Percentiles rank a stretch among this genome's conserved stretches.
Conservation (phyloP, 2,329 filamentous ascomycete genomes). For the Penicillium sp. region DNA sequence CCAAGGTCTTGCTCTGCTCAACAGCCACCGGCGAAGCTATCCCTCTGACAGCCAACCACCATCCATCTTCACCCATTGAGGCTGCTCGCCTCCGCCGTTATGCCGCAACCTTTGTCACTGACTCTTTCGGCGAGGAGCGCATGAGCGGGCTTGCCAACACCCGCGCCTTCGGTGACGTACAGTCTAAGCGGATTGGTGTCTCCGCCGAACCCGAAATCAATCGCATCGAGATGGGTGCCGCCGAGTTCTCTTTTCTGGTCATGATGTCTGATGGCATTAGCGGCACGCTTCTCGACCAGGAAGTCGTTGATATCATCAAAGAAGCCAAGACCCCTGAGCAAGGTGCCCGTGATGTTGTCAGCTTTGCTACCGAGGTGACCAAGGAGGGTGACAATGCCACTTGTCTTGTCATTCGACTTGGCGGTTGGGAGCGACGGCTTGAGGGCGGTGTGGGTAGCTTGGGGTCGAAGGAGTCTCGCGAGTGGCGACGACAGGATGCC, state of each 20-base stretch:
- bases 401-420: conserved; percentile 61
- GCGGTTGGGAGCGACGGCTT: conserved; percentile 62
- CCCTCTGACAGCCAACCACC: conserved; percentile 86
- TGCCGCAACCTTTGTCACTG: conserved; percentile 82
- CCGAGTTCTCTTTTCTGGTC: conserved; percentile 85
- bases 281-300: conserved; percentile 83
- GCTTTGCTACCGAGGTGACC: conserved; percentile 84
- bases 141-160: conserved; percentile 93
- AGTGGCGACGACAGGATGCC: conserved; percentile 78
- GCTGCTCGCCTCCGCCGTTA: conserved; percentile 80
- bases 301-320: conserved; percentile 94
- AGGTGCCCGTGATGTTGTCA: conserved; percentile 74
- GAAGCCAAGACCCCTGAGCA: conserved; percentile 90
- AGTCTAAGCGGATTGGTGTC: conserved; percentile 87
- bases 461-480: conserved; percentile 87
- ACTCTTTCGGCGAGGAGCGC: conserved; percentile 96
- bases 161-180: conserved; percentile 89
- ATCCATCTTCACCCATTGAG: conserved; percentile 84
- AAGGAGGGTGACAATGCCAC: conserved; percentile 64
- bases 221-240: conserved; percentile 74
- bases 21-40: conserved; percentile 77
- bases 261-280: conserved; percentile 87
- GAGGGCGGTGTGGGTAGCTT: conserved; percentile 88
- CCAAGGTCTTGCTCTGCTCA: conserved; percentile 83
- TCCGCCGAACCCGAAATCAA: conserved; percentile 89